Evolutionary conservation across 2,329 filamentous ascomycete species (phyloP).

Genomic region (Periconia digitata): DNA sequence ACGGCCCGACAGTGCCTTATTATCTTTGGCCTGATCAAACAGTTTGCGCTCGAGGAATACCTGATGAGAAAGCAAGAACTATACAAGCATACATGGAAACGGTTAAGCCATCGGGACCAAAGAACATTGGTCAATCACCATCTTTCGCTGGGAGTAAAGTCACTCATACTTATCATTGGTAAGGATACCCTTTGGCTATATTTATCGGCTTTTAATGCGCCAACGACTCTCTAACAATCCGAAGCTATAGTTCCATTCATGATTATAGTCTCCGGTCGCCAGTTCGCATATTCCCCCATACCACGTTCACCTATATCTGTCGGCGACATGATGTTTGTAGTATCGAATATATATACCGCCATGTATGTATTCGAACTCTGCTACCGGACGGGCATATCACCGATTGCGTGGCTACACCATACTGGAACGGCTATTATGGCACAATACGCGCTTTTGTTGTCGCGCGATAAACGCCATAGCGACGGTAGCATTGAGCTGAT

Average conservation of each 20-base stretch:
- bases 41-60: not conserved
- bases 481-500: slow-evolving; percentile 1
- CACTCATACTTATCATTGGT: slow-evolving; percentile 1
- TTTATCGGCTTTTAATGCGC: not conserved
- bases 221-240: not conserved
- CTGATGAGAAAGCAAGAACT: not conserved
- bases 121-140: slow-evolving; percentile 6
- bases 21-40: not conserved
- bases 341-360: slow-evolving; percentile 2
- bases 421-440: slow-evolving; percentile 1
- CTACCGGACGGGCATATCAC: slow-evolving; percentile 4
- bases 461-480: not conserved
- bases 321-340: slow-evolving; percentile 3
- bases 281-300: not conserved
- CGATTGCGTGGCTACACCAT: slow-evolving; percentile 2
- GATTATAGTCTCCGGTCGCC: not conserved
- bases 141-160: slow-evolving; percentile 1
- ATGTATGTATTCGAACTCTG: slow-evolving; percentile 5
- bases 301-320: not conserved
- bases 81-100: not conserved
- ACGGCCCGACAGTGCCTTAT: not conserved
- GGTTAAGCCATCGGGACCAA: slow-evolving; percentile 1
- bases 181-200: not conserved
- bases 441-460: not conserved
- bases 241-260: slow-evolving; percentile 3